Conservation (phyloP, 495 filamentous ascomycete genomes). For the Aspergillus avenaceus region DNA sequence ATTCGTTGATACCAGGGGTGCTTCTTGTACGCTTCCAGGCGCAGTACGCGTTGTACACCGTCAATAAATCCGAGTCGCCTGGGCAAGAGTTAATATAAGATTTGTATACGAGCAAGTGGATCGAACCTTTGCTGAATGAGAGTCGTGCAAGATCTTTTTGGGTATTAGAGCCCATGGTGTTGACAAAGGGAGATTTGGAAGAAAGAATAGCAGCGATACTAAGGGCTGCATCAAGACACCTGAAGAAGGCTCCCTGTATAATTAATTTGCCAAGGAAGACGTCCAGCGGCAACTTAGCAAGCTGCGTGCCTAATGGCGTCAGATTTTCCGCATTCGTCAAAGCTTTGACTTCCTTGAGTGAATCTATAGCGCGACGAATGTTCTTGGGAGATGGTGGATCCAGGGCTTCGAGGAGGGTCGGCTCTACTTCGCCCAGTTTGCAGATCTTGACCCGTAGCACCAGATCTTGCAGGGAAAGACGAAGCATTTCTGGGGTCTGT, state of each 20-base stretch:
- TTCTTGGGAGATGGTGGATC: slow-evolving; percentile 89
- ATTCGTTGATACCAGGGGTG: slow-evolving; percentile 62
- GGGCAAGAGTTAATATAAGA: slow-evolving; percentile 9
- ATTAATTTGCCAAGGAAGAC: slow-evolving; percentile 93
- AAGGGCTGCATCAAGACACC: slow-evolving; percentile 82
- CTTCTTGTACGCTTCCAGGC: slow-evolving; percentile 78
- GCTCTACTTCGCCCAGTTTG: slow-evolving; percentile 85
- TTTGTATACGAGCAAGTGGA: not conserved
- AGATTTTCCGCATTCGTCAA: slow-evolving; percentile 76
- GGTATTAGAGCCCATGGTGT: slow-evolving; percentile 72
- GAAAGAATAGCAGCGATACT: slow-evolving; percentile 91
- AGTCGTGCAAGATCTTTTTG: slow-evolving; percentile 75
- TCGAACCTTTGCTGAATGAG: slow-evolving; percentile 63
- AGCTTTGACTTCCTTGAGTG: slow-evolving; percentile 88
- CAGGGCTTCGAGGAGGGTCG: slow-evolving; percentile 81
- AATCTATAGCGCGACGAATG: slow-evolving; percentile 85
- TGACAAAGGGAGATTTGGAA: slow-evolving; percentile 89
- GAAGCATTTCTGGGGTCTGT: slow-evolving; percentile 93
- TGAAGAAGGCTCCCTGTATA: slow-evolving; percentile 76
- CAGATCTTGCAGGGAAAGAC: slow-evolving; percentile 88
- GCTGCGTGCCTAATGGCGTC: slow-evolving; percentile 78
- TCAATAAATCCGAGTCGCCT: slow-evolving; percentile 88
- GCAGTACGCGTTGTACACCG: slow-evolving; percentile 87
- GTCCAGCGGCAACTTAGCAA: slow-evolving; percentile 85
- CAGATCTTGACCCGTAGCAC: slow-evolving; percentile 97